Evolutionary conservation across 2,329 filamentous ascomycete species (phyloP).

Genomic region (Ceratocystiopsis minuta): DNA sequence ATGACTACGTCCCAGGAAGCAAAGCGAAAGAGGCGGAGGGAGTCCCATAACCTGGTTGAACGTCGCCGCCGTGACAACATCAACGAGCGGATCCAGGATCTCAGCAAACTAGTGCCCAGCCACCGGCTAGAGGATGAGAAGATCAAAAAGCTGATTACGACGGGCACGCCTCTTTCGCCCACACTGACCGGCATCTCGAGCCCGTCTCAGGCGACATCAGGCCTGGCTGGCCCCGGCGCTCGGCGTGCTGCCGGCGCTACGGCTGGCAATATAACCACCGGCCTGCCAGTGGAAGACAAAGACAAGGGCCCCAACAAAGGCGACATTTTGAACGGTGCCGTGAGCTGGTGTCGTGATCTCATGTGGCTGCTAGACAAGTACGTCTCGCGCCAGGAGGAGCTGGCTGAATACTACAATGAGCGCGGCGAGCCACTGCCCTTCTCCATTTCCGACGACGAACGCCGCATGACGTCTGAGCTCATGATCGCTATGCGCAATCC

Average conservation of each 20-base stretch:
- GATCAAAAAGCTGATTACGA: constrained; percentile 84
- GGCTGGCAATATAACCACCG: constrained; percentile 74
- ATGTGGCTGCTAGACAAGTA: constrained; percentile 94
- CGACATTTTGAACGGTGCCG: constrained; percentile 90
- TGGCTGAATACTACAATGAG: constrained; percentile 55
- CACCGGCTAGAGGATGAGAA: constrained; percentile 95
- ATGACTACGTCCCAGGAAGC: constrained; percentile 64
- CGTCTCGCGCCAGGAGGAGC: constrained; percentile 73
- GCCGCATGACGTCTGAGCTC: constrained; percentile 86
- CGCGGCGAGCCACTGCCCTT: constrained; percentile 64
- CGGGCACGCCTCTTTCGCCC: constrained; percentile 76
- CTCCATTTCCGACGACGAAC: constrained; percentile 76
- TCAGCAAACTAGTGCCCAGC: constrained; percentile 79
- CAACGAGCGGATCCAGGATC: constrained; percentile 93
- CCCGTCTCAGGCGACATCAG: constrained; percentile 65
- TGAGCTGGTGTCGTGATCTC: constrained; percentile 90
- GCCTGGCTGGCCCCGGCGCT: constrained; percentile 69
- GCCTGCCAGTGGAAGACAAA: constrained; percentile 85
- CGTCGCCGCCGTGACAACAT: constrained; percentile 91
- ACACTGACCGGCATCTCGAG: constrained; percentile 52
- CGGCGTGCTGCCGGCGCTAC: constrained; percentile 55
- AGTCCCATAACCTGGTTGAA: constrained; percentile 94
- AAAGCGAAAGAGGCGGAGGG: constrained; percentile 75
- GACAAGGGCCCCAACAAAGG: constrained; percentile 98
- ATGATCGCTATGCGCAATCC: constrained; percentile 74